Evolutionary conservation across 202 grass and related monocot genomes (phyloP).

Genomic region (Elaeis oleifera): DNA sequence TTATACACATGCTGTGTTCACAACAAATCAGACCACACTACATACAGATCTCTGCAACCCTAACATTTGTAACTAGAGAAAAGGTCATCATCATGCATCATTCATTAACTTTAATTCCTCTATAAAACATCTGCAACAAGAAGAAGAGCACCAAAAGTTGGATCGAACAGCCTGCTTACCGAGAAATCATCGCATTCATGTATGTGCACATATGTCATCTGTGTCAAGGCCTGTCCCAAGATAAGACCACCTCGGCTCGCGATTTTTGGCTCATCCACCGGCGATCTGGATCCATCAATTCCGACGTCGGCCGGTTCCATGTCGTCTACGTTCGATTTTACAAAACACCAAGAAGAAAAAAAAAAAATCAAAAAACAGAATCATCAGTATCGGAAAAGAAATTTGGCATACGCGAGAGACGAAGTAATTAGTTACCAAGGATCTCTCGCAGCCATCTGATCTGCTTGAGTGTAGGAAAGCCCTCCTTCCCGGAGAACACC

Average conservation of each 20-base stretch:
- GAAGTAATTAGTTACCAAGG: conserved; percentile 27
- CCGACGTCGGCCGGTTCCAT: conserved; percentile 61
- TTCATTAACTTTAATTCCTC: too few species aligned
- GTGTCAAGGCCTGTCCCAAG: conserved; percentile 37
- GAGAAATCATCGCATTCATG: conserved; percentile 75
- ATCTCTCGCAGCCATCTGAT: conserved; percentile 54
- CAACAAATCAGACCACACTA: too few species aligned
- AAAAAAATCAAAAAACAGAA: neutral
- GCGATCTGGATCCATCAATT: conserved; percentile 41
- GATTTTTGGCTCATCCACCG: conserved; percentile 24
- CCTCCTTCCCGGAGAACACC: conserved; percentile 31
- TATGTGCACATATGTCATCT: conserved; percentile 82
- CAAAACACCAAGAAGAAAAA: neutral
- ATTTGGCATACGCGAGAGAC: too few species aligned
- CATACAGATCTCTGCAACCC: too few species aligned
- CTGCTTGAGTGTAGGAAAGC: conserved; percentile 30
- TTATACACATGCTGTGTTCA: too few species aligned
- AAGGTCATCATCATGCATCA: too few species aligned
- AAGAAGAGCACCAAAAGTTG: too few species aligned
- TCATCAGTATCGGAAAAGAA: neutral
- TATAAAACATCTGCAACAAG: too few species aligned
- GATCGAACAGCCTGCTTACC: conserved; percentile 13
- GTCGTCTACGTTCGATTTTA: conserved; percentile 23
- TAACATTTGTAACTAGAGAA: too few species aligned
- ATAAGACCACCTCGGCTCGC: conserved; percentile 17